Evolutionary conservation across 1,284 basidiomycete species (phyloP).

Genomic region (Boletus hoseneyae): DNA sequence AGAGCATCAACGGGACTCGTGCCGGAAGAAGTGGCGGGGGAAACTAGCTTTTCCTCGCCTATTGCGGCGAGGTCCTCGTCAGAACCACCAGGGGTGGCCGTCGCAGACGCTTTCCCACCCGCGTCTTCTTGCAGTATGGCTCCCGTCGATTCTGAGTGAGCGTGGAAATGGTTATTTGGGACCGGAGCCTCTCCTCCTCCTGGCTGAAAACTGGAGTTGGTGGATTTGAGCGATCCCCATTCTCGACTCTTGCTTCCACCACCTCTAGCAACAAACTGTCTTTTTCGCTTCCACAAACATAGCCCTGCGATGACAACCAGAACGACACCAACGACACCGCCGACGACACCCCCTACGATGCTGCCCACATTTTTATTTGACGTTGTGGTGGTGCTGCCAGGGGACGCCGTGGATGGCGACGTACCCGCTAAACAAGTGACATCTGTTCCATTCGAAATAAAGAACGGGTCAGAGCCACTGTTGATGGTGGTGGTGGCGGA

Average conservation of each 20-base stretch:
- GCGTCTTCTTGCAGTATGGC: conserved; percentile 12
- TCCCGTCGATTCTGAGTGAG: conserved; percentile 23
- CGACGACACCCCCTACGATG: conserved; percentile 44
- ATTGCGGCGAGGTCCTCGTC: conserved; percentile 19
- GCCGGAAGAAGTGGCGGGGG: conserved; percentile 14
- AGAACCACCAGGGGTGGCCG: conserved; percentile 19
- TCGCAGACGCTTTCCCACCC: conserved; percentile 15
- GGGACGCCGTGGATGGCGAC: conserved; percentile 9
- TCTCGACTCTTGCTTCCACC: conserved; percentile 1
- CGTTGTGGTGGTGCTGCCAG: conserved; percentile 3
- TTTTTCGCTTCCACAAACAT: conserved; percentile 32
- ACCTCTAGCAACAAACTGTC: not conserved
- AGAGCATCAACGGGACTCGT: conserved; percentile 22
- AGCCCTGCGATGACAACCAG: conserved; percentile 31
- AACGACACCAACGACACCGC: conserved; percentile 32
- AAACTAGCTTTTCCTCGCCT: conserved; percentile 25
- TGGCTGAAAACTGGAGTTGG: conserved; percentile 17
- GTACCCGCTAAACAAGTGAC: conserved; percentile 36
- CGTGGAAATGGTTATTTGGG: conserved; percentile 12
- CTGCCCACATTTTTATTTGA: conserved; percentile 33
- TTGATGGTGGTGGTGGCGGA: not conserved
- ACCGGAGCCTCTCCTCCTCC: not conserved
- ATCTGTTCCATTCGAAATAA: conserved; percentile 38
- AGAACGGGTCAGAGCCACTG: conserved; percentile 36
- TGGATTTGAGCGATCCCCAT: conserved; percentile 31